Evolutionary conservation across 306 rosid genomes (phyloP).

Genomic region (Alnus glutinosa): DNA sequence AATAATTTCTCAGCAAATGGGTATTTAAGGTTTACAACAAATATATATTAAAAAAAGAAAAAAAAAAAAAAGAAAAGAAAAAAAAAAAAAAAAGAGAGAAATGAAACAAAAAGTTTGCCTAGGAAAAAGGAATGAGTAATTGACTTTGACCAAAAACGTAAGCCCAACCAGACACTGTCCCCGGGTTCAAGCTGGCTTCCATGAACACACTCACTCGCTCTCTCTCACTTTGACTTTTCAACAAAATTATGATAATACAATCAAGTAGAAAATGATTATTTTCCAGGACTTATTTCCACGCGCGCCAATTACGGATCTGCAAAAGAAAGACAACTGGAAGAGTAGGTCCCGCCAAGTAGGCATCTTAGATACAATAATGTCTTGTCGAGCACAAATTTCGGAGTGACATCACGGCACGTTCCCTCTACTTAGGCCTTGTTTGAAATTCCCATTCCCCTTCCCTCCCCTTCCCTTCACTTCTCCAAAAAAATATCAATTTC

Average conservation of each 20-base stretch:
- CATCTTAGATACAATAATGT: neutral
- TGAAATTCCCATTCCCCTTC: no score
- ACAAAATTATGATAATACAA: neutral
- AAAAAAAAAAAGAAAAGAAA: neutral
- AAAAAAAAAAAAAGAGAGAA: neutral
- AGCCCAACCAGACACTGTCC: neutral
- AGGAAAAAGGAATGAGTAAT: neutral
- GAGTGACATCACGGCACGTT: constrained; percentile 1
- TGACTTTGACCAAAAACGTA: neutral
- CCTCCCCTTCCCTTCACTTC: no score
- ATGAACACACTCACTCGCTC: neutral
- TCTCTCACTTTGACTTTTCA: constrained; percentile 26
- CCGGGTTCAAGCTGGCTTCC: constrained; percentile 21
- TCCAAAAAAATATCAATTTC: no score
- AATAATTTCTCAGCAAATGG: no score
- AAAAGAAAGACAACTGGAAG: neutral
- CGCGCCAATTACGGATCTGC: constrained; percentile 12
- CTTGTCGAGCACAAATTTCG: neutral
- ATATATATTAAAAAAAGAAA: neutral
- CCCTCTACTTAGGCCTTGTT: no score
- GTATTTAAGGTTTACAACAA: neutral
- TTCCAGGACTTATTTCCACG: neutral
- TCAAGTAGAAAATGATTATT: neutral
- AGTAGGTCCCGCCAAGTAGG: neutral
- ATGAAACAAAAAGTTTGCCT: neutral